Evolutionary conservation across 768 basidiomycete genomes (phyloP), one percentile per base, ranked within the genome.

Genomic region (Rhizopogon roseolus): DNA sequence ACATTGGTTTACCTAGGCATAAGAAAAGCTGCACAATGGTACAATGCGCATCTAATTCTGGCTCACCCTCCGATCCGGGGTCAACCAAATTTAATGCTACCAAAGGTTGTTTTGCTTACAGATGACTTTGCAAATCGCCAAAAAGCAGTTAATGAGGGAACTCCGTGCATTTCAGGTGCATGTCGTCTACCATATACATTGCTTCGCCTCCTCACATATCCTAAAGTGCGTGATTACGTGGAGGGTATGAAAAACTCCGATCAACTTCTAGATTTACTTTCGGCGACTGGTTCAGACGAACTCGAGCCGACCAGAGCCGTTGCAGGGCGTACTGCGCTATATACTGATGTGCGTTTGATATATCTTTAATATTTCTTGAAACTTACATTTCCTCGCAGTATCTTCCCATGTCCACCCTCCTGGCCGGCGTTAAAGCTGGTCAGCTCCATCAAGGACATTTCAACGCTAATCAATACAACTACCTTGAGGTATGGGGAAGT

Each of bases 401-500:
- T 66, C 74, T 97, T 14, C 76, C 93, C 0, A 76, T 80, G 8
- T 77, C 85, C 0, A 83, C 81, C 0, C 69, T 98, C 8, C 64
- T 83, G 38, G 90, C 93, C 9, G 95, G 93, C 1, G 77, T 98
- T 53, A 95, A 94, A 67, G 80, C 82, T 4, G 92, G 91, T 2
- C 75, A 86, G 40, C 79, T 95, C 4, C 82, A 93, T 63, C 93
- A 98, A 72, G 97, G 97, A 0, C 86, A 95, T 65, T 99, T 96
- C 73, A 93, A 90, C 63, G 92, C 94, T 2, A 97, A 91, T 61
- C 86, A 86, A 59, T 99, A 94, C 71, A 98, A 99, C 67, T 98
- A 95, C 62, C 77, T 98, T 13, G 96, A 98, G 79, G 91, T 86
- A 34, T 50, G n/a, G 48, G 39, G 27, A 16, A 14, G 10, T 42